Conservation (phyloP, 352 stramenopile genomes). For the Globisporangium takayamanum region DNA sequence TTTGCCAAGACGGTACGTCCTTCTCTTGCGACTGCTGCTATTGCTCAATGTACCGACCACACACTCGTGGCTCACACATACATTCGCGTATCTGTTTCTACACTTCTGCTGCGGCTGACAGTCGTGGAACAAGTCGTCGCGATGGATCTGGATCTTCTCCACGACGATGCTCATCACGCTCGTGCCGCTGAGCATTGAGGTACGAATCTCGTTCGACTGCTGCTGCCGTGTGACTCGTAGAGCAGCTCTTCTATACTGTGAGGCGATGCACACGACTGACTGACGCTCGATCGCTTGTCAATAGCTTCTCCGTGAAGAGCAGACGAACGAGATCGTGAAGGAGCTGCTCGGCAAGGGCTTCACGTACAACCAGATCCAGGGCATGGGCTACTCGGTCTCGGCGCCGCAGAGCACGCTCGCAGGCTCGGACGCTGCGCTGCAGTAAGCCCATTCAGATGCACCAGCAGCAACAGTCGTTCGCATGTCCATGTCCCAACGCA, state of each 20-base stretch:
- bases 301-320: conserved; percentile 73
- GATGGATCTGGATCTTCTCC: conserved; percentile 77
- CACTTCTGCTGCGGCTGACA: conserved; percentile 15
- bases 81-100: neutral
- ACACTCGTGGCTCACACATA: conserved; percentile 3
- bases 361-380: conserved; percentile 77
- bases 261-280: neutral
- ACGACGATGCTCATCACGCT: conserved; percentile 82
- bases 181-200: conserved; percentile 82
- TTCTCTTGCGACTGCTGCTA: neutral
- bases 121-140: conserved; percentile 50
- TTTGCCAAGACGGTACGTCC: conserved; percentile 43
- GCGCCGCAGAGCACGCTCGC: conserved; percentile 62
- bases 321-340: conserved; percentile 82
- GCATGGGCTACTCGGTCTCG: conserved; percentile 77
- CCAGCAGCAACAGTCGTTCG: too few species aligned
- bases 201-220: conserved; percentile 12
- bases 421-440: conserved; percentile 24
- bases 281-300: conserved; percentile 4
- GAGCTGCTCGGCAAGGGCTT: conserved; percentile 78
- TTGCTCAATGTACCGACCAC: neutral
- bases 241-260: neutral
- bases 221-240: neutral
- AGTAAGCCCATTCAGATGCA: conserved; percentile 25
- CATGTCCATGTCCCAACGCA: neutral